phyloP scores from a whole-genome alignment of 305 asterid genomes.

The Fraxinus baroniana region DNA sequence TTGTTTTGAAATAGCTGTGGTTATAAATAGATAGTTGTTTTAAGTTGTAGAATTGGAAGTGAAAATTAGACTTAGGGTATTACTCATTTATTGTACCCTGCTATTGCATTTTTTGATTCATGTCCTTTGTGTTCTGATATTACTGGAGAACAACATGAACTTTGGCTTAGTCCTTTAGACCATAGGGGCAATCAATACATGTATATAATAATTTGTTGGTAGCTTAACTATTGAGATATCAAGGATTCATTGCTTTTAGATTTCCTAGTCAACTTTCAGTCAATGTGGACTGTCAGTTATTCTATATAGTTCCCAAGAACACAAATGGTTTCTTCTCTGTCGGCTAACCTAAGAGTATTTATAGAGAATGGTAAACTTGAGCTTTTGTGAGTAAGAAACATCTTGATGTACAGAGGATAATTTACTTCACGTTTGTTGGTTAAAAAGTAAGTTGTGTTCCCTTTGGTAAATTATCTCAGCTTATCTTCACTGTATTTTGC shows the following conservation, averaged over 20 bases:
- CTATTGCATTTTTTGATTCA: background rate
- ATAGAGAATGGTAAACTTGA: background rate
- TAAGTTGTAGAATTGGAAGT: background rate
- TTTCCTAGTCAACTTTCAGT: background rate
- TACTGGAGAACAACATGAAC: background rate
- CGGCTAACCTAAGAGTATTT: background rate
- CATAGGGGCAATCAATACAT: background rate
- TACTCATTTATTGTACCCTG: background rate
- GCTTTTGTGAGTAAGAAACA: background rate
- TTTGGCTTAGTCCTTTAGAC: background rate
- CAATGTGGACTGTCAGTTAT: constrained; percentile 4
- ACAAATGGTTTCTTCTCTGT: background rate
- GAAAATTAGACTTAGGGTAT: background rate
- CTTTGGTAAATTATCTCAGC: constrained; percentile 17
- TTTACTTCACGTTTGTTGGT: background rate
- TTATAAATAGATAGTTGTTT: background rate
- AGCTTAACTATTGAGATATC: background rate
- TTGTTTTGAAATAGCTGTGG: background rate
- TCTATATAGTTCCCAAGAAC: background rate
- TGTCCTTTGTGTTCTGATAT: background rate
- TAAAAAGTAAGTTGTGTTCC: constrained; percentile 2
- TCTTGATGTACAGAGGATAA: constrained; percentile 4
- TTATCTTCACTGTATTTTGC: constrained; percentile 22
- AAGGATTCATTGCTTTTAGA: background rate
- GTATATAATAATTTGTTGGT: background rate